Evolutionary conservation across 78 protist species (phyloP).

Genomic region (Dictyostelium brefeldianum): DNA sequence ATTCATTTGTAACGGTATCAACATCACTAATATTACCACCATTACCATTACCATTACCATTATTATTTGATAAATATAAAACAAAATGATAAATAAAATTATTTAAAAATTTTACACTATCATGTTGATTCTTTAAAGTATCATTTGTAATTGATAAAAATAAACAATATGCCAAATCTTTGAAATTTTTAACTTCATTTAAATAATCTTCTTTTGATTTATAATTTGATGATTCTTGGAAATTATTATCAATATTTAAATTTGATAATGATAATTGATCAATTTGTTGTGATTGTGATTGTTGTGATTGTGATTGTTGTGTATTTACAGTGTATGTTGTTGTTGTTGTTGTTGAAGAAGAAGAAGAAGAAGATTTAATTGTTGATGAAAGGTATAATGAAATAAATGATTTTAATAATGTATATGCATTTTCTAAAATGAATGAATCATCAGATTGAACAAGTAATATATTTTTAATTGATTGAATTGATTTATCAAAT

Average conservation of each 20-base stretch:
- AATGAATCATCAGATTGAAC: not conserved
- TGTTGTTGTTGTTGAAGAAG: no score
- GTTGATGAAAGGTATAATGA: not conserved
- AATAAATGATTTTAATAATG: not conserved
- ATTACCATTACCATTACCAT: no score
- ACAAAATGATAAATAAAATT: conserved; percentile 43
- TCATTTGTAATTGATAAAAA: conserved; percentile 20
- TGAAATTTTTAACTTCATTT: conserved; percentile 13
- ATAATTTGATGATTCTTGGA: not conserved
- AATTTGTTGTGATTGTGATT: not conserved
- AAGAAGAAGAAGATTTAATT: no score
- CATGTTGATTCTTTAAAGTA: conserved; percentile 8
- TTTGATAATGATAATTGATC: not conserved
- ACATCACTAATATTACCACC: not conserved
- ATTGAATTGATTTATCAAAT: conserved; percentile 15
- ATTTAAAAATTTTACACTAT: conserved; percentile 20
- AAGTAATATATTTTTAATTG: not conserved
- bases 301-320: not conserved
- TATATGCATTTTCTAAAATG: conserved; percentile 16
- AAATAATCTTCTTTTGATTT: conserved; percentile 18
- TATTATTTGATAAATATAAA: conserved; percentile 14
- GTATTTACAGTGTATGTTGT: not conserved
- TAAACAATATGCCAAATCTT: conserved; percentile 2
- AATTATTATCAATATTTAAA: not conserved
- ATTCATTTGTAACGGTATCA: not conserved